These are phyloP conservation scores for Cenchrus americanus DNA, from an alignment of 176 grass and related monocot species.

Conservation along the genomic window DNA sequence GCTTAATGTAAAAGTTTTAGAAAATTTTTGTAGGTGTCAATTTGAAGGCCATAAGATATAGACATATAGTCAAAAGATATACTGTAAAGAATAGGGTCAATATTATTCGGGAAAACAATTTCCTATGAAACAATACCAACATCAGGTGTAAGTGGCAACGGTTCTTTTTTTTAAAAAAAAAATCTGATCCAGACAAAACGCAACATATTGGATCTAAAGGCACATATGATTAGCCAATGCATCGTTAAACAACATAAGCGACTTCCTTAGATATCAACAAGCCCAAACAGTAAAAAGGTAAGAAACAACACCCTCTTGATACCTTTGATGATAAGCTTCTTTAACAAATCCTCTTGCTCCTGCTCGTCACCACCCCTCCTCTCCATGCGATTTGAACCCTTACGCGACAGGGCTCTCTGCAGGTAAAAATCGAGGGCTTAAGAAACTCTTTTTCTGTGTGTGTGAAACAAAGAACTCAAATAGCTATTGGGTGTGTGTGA, in stretches of 20 bases:
- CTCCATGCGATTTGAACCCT: slow-evolving; percentile 79
- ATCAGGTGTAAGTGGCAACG: background rate
- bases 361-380: slow-evolving; percentile 69
- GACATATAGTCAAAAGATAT: background rate
- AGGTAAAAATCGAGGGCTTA: background rate
- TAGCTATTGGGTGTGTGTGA: background rate
- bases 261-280: background rate
- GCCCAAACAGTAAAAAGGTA: background rate
- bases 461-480: background rate
- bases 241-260: background rate
- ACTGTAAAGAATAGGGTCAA: background rate
- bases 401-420: slow-evolving; percentile 89
- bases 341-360: slow-evolving; percentile 68
- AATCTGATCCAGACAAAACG: background rate
- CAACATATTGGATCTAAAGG: background rate
- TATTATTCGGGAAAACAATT: slow-evolving; percentile 2
- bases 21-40: background rate
- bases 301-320: slow-evolving; percentile 6
- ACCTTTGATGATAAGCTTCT: slow-evolving; percentile 89
- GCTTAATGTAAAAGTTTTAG: background rate
- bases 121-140: background rate
- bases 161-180: background rate
- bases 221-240: slow-evolving; percentile 14
- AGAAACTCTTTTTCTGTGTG: background rate
- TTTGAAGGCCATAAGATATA: background rate